Evolutionary conservation across 1,284 basidiomycete species (phyloP).

Genomic region (Malassezia psittaci): DNA sequence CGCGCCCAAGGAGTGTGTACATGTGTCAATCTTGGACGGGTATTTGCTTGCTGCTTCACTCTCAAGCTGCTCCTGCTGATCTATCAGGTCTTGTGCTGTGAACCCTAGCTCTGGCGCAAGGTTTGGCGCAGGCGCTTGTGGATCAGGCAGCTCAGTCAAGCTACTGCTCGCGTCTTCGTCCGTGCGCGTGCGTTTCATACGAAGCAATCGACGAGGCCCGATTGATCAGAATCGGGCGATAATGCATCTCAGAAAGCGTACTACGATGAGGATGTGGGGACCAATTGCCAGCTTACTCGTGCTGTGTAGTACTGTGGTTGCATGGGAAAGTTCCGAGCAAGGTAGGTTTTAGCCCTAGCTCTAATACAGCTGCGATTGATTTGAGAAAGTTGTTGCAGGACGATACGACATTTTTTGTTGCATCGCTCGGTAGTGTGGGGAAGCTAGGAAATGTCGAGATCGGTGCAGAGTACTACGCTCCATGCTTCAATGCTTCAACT

Average conservation of each 20-base stretch:
- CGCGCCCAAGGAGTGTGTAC: constrained; percentile 45
- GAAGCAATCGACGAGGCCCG: not conserved
- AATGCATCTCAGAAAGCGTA: not conserved
- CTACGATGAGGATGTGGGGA: not conserved
- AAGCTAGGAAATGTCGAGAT: not conserved
- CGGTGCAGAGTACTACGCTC: constrained; percentile 42
- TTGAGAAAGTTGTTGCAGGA: not conserved
- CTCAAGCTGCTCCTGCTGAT: constrained; percentile 45
- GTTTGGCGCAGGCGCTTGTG: constrained; percentile 2
- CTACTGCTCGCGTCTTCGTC: not conserved
- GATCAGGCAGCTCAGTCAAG: constrained; percentile 1
- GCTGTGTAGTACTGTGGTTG: not conserved
- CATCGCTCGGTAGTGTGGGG: constrained; percentile 1
- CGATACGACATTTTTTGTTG: constrained; percentile 5
- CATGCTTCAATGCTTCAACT: constrained; percentile 22
- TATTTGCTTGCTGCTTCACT: constrained; percentile 47
- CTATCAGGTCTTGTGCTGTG: constrained; percentile 46
- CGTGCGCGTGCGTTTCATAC: constrained; percentile 1
- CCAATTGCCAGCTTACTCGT: not conserved
- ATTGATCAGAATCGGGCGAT: not conserved
- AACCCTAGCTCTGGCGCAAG: constrained; percentile 26
- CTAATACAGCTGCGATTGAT: not conserved
- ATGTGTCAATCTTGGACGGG: constrained; percentile 47
- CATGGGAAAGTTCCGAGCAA: not conserved
- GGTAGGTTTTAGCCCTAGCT: not conserved